Evolutionary conservation across 345 rosid species (phyloP), one percentile per base, ranked within the genome.

Genomic region (Euphorbia peplus): DNA sequence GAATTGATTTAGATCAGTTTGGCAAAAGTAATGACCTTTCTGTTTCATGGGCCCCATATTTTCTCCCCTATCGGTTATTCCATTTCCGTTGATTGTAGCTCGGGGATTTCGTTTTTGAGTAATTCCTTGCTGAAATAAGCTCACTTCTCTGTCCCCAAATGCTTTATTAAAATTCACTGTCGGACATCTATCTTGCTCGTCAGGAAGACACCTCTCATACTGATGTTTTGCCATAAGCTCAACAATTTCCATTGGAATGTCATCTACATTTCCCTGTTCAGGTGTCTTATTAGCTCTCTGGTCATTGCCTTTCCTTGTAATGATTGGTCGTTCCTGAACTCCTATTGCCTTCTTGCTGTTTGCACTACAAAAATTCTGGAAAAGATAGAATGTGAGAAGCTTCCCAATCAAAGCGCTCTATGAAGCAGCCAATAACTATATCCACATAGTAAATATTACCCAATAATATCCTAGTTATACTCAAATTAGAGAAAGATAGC

Each of bases 151-250:
- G 25, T 76, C 79, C 50, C 78, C 82, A 59, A 78, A 75, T 16
- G 79, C 83, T 60, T 72, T 75, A 66, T 79, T 76, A 46, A 83
- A 83, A 79, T 88, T 84, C 67, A 82, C 69, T 58, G 70, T 70
- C 68, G 75, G 81, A 67, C 60, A 71, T 66, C 76, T 82, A 28
- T 76, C 90, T 50, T 67, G 76, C 59, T 81, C 89, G 69, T 90
- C 90, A 18, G 92, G 87, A 67, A 84, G 95, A 75, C 91, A 82
- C 80, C 90, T 85, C 79, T 90, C 99, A 57, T 86, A 87, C 72
- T 90, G 98, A 82, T 85, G 79, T 80, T 84, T 90, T 70, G 99
- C 97, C 92, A 90, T 84, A 73, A 90, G 91, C 78, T 95, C 98
- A 28, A 83, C 98, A 64, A 95, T 90, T 73, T 90, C 99, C 98